Base-by-base conservation (phyloP, 345 rosid species). In the Lumnitzera racemosa region DNA sequence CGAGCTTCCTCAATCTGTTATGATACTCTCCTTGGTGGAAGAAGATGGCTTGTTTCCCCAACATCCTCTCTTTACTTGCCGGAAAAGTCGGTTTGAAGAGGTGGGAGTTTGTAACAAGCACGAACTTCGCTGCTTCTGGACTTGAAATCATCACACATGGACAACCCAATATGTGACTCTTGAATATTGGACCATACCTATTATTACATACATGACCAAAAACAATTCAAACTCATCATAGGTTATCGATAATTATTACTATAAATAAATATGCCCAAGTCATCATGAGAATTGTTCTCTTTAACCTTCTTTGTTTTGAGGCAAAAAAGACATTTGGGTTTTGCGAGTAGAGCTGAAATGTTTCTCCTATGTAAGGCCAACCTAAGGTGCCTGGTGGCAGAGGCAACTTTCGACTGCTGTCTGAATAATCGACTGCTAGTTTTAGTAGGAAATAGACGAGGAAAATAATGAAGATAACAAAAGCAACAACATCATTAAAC, bases 71-170 rank as follows among this genome's bases (percentile, higher is more conserved):
- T 73, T 91, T 91, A 57, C 94, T 88, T 3, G 87, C 89, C 0
- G 96, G 98, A 55, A 84, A 91, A 55, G 94, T 86, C 4, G 98
- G 98, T 70, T 91, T 88, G 75, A 91, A 91, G 53, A 91, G 86
- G 65, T 86, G 74, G 23, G 94, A 69, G 56, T 66, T 78, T 1
- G 89, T 91, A 4, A 71, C 83, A 0, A 88, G 86, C 13, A 91
- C 96, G 36, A 84, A 82, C 73, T 78, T 86, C 0, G 88, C 91
- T 16, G 94, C 95, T 29, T 88, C 96, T 1, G 98, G 88, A 70
- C 90, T 83, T 4, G 98, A 82, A 15, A 91, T 76, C 96, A 91
- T 86, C 51, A 88, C 94, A 64, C 98, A 88, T 23, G 91, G 91
- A 70, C 91, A 91, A 10, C 96, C 96, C 36, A 91, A 47, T 53